Conservation (phyloP, 139 green algal species). For the Astrephomene gubernaculifera region DNA sequence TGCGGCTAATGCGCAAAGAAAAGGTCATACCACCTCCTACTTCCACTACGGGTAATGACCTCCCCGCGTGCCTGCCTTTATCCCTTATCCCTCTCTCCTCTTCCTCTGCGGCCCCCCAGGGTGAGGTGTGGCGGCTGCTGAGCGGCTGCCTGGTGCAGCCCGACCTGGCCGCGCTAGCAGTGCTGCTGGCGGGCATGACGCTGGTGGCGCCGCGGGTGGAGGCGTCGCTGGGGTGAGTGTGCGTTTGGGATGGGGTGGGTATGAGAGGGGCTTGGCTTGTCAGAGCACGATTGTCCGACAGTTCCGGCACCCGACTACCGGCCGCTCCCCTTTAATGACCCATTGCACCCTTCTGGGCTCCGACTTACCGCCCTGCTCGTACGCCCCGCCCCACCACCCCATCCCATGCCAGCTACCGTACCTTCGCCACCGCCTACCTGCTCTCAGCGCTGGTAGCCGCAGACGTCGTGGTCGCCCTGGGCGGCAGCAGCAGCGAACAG, state of each 20-base stretch:
- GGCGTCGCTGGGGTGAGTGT: slow-evolving; percentile 31
- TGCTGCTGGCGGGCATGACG: slow-evolving; percentile 25
- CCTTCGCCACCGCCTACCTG: neutral
- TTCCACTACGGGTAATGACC: neutral
- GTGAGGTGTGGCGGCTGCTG: slow-evolving; percentile 39
- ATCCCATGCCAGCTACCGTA: neutral
- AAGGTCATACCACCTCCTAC: neutral
- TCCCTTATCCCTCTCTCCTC: neutral
- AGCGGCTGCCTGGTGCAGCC: neutral
- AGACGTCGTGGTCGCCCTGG: neutral
- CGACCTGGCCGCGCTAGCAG: neutral
- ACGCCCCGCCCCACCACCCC: too few relatives aligned
- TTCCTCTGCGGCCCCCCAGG: neutral
- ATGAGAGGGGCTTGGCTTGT: too few relatives aligned
- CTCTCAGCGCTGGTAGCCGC: neutral
- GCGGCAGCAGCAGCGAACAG: neutral
- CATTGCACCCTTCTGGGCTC: neutral
- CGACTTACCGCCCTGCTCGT: neutral
- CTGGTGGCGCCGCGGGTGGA: slow-evolving; percentile 37
- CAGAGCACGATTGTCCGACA: neutral
- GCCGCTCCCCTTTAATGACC: neutral
- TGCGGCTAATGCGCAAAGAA: neutral
- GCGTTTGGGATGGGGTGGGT: too few relatives aligned
- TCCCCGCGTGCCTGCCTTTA: neutral
- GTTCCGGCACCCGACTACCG: neutral